Evolutionary conservation across 805 yeast species (phyloP).

Genomic region (Metschnikowia sp.): DNA sequence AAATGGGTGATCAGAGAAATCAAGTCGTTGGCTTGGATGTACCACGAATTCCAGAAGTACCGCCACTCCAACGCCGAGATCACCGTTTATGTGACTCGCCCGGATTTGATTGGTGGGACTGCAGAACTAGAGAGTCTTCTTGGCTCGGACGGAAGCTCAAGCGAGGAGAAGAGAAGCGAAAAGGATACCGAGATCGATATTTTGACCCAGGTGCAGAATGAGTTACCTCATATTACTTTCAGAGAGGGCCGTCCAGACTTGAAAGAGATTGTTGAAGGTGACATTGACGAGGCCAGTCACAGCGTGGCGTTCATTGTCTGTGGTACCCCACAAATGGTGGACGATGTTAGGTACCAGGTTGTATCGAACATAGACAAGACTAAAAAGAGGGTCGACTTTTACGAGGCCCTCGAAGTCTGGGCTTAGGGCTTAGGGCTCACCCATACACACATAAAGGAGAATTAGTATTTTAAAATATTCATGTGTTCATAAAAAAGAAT

Average conservation of each 20-base stretch:
- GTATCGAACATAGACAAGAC: conserved; percentile 10
- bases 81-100: conserved; percentile 39
- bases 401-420: conserved; percentile 14
- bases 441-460: no score
- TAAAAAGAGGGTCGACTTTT: conserved; percentile 13
- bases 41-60: conserved; percentile 21
- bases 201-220: neutral
- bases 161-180: conserved; percentile 12
- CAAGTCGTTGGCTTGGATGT: conserved; percentile 24
- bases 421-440: conserved; percentile 14
- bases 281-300: conserved; percentile 5
- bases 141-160: conserved; percentile 9
- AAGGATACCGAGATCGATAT: conserved; percentile 8
- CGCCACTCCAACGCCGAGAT: conserved; percentile 23
- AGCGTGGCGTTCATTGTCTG: conserved; percentile 11
- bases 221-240: conserved; percentile 11
- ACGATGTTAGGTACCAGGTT: conserved; percentile 11
- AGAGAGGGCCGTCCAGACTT: conserved; percentile 11
- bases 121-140: conserved; percentile 7
- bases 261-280: conserved; percentile 1
- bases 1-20: conserved; percentile 26
- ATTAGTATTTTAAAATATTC: no score
- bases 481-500: no score
- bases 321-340: conserved; percentile 15
- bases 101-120: conserved; percentile 12